These are phyloP conservation scores for Kockovaella imperatae DNA, from an alignment of 768 basidiomycete species.

Conservation along the genomic window DNA sequence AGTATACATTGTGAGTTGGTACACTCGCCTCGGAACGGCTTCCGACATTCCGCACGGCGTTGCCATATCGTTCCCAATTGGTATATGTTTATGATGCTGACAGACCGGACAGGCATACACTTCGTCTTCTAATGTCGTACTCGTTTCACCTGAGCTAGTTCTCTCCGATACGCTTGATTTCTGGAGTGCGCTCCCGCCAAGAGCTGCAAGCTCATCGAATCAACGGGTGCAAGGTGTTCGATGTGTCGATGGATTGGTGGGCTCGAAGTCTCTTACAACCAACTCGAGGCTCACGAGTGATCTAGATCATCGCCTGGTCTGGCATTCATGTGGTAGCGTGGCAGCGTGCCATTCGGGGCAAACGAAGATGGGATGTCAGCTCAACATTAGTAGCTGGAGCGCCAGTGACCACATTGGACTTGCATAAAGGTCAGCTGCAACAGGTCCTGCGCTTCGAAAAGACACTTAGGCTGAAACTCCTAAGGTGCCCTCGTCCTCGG, in stretches of 20 bases:
- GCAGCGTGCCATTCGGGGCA: constrained; percentile 8
- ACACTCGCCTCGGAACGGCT: constrained; percentile 4
- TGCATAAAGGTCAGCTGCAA: constrained; percentile 14
- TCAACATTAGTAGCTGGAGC: constrained; percentile 24
- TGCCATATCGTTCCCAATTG: too few species aligned
- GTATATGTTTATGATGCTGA: too few species aligned
- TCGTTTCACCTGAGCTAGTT: background rate
- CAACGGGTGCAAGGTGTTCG: constrained; percentile 19
- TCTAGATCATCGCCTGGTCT: constrained; percentile 34
- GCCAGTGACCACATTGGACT: constrained; percentile 22
- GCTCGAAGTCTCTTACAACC: background rate
- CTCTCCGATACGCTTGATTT: background rate
- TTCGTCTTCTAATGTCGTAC: background rate
- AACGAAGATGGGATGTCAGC: constrained; percentile 18
- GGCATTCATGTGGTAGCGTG: constrained; percentile 29
- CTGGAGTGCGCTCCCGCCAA: background rate
- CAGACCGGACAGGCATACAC: constrained; percentile 1
- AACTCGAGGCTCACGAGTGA: background rate
- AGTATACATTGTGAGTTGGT: background rate
- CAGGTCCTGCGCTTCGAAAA: background rate
- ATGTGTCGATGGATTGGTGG: constrained; percentile 15
- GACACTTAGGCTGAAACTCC: background rate
- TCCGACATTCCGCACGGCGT: constrained; percentile 21
- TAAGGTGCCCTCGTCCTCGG: constrained; percentile 23
- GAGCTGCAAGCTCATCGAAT: constrained; percentile 17